These are phyloP conservation scores for Vitellaria paradoxa DNA, from an alignment of 179 eudicot species.

Conservation along the genomic window DNA sequence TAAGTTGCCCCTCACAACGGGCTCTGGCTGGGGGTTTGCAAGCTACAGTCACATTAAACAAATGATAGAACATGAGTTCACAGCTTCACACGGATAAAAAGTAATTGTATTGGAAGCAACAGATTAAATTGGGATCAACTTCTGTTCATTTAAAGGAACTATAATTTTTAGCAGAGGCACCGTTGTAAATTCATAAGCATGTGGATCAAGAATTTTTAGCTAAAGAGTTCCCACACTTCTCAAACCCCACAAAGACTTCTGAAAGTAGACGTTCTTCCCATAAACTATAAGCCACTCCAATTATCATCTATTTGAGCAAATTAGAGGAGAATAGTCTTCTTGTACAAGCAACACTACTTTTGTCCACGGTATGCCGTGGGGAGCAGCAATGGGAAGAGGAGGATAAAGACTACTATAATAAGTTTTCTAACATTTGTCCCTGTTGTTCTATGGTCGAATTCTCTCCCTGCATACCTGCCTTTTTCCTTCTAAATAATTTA, in stretches of 20 bases:
- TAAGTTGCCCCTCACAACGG: conserved; percentile 52
- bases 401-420: too few relatives aligned
- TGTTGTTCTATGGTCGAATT: too few relatives aligned
- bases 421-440: too few relatives aligned
- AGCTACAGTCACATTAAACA: conserved; percentile 44
- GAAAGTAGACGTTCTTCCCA: neutral
- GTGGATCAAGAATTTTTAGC: neutral
- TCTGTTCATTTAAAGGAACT: neutral
- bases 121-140: conserved; percentile 1
- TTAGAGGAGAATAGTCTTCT: neutral
- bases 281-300: neutral
- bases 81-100: neutral
- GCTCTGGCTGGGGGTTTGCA: conserved; percentile 67
- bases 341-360: neutral
- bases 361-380: neutral
- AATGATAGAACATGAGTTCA: conserved; percentile 8
- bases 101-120: neutral
- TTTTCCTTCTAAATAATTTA: too few relatives aligned
- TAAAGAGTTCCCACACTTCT: neutral
- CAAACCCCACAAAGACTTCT: conserved; percentile 4
- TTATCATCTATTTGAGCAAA: neutral
- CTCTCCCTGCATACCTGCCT: too few relatives aligned
- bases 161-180: neutral
- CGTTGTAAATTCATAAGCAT: too few relatives aligned
- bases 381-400: too few relatives aligned